Evolutionary conservation across 1,284 basidiomycete species (phyloP), one percentile per base, ranked within the genome.

Genomic region (Malassezia restricta): DNA sequence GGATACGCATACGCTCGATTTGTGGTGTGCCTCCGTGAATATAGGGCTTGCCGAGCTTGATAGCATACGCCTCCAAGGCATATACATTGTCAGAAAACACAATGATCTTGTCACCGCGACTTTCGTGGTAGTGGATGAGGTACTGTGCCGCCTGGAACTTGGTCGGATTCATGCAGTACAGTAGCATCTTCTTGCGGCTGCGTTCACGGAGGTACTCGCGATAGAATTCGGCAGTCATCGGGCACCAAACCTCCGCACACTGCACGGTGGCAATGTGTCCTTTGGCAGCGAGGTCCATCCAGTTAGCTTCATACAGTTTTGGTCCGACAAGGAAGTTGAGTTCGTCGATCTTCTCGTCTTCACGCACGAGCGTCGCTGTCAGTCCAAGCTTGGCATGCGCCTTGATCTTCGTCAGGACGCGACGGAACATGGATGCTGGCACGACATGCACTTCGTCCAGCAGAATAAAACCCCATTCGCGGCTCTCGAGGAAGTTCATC

Each of bases 181-280:
- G 79, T 30, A 99, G 79, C 82, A 94, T 95, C 62, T 87, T 83
- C 74, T 94, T 94, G 52, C 94, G 80, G 35, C 85, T 86, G 74
- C 86, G 84, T 74, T 91, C 87, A 58, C 87, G 81, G 57, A 99
- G 79, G 73, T 99, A 98, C 76, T 99, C 92, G 65, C 88, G 84
- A 75, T 98, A 99, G 74, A 99, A 99, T 73, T 98, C 91, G n/a
- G 94, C 92, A 30, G 94, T 95, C 94, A 98, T 98, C 8, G 90
- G 88, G 71, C 94, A 99, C 94, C 94, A 98, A 6, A 99, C 94
- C 76, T 99, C 94, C 12, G 94, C 94, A 74, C 64, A 71, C 79
- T 96, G 94, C 17, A 98, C 94, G 63, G 94, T 98, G 5, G 94
- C 94, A 70, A 99, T 99, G 74, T 99, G 94, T 0, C 94, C 94